phyloP scores from a whole-genome alignment of 2,329 filamentous ascomycete species.

The Fonsecaea pedrosoi region DNA sequence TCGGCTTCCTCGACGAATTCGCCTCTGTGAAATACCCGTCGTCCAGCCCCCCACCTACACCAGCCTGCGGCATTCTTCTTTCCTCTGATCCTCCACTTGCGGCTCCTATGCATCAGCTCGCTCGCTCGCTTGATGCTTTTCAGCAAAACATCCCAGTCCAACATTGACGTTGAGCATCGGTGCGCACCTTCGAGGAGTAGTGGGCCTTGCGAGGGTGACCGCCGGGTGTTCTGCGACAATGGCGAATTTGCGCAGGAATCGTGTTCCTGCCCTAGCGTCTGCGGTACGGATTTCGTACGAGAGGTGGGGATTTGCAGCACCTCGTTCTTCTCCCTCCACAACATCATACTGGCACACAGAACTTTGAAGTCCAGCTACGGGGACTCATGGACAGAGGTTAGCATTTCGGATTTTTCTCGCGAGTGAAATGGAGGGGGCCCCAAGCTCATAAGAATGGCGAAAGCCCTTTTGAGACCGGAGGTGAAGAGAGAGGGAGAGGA shows the following conservation, averaged over 20 bases:
- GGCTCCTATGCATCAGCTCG: conserved; percentile 19
- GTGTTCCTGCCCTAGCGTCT: background rate
- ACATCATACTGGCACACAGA: conserved; percentile 23
- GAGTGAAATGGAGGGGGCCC: background rate
- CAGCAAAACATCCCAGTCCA: conserved; percentile 27
- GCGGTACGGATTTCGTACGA: background rate
- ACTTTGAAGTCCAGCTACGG: conserved; percentile 18
- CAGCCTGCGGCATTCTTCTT: conserved; percentile 23
- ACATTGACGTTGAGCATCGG: background rate
- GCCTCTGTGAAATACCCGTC: background rate
- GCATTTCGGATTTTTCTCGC: background rate
- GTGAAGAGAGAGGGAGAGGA: background rate
- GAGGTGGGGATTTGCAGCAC: conserved; percentile 2
- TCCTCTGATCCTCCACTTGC: conserved; percentile 21
- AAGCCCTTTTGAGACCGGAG: background rate
- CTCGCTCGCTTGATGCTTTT: conserved; percentile 12
- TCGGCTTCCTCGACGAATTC: conserved; percentile 21
- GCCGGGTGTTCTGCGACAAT: background rate
- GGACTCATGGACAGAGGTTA: background rate
- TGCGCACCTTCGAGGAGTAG: background rate
- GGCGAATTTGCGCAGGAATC: background rate
- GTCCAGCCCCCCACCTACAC: conserved; percentile 19
- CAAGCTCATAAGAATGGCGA: background rate
- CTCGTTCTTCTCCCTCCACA: conserved; percentile 26
- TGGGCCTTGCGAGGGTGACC: background rate